phyloP scores from a whole-genome alignment of 2,329 filamentous ascomycete genomes.

The Fusarium verrucosum region DNA sequence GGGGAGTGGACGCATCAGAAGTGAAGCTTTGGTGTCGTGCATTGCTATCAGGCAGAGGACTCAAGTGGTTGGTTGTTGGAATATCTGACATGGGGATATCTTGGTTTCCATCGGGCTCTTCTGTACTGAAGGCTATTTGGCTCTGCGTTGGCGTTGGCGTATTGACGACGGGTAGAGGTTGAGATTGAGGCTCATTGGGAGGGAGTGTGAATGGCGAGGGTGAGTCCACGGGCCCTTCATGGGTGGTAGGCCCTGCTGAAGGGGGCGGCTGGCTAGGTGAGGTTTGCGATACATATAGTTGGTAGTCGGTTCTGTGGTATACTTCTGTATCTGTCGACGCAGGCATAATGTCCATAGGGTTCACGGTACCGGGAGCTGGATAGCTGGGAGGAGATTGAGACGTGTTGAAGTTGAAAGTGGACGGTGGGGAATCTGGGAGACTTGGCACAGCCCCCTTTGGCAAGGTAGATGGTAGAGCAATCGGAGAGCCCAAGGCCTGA shows the following conservation, averaged over 20 bases:
- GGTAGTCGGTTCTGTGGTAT: conserved; percentile 51
- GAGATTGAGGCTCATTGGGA: conserved; percentile 29
- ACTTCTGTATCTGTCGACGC: conserved; percentile 51
- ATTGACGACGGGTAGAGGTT: conserved; percentile 42
- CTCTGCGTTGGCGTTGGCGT: conserved; percentile 42
- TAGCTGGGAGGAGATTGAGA: conserved; percentile 47
- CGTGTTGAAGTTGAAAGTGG: conserved; percentile 35
- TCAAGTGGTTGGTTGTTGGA: conserved; percentile 41
- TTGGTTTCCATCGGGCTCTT: conserved; percentile 33
- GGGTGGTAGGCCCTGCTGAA: conserved; percentile 10
- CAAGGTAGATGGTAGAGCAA: conserved; percentile 27
- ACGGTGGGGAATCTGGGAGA: conserved; percentile 42
- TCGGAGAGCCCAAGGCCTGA: conserved; percentile 39
- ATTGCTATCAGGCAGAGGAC: conserved; percentile 36
- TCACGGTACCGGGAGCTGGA: conserved; percentile 59
- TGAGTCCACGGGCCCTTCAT: conserved; percentile 36
- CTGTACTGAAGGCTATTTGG: conserved; percentile 28
- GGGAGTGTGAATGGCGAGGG: conserved; percentile 43
- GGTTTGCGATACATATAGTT: conserved; percentile 46
- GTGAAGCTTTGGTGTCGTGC: conserved; percentile 48
- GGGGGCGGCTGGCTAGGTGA: conserved; percentile 35
- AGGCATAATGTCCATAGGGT: conserved; percentile 65
- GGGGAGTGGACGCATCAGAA: conserved; percentile 56
- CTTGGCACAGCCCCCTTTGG: conserved; percentile 35
- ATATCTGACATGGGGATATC: conserved; percentile 42